Base-by-base conservation (phyloP, 2,329 filamentous ascomycete genomes). In the Pestalotiopsis sp. region DNA sequence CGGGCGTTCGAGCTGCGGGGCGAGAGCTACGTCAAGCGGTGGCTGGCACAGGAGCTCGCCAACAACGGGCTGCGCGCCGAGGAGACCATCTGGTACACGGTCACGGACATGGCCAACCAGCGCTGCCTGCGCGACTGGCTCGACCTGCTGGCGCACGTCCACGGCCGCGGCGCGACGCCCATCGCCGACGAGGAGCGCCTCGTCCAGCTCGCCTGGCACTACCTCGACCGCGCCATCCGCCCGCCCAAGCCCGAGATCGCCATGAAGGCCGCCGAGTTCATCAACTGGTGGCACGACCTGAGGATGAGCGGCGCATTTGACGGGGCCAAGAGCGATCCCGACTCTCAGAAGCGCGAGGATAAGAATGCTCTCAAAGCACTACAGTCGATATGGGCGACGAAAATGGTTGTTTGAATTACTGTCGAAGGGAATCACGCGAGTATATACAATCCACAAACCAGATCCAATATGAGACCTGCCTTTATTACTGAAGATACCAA, bases 191-290 rank as follows among this genome's bases (percentile, higher is more conserved):
- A 77, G 35, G 4, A 17, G 1, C 74, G 75, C 24, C 66, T 77
- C 2, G 68, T 76, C 0, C 61, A 73, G n/a, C 68, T 77, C 1
- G 74, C 73, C 1, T 77, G 75, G 75, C 66, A 69, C 2, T 76
- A 76, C 35, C 66, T 77, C 0, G 75, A 77, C 44, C 73, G 75
- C 2, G 66, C 70, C 11, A 38, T 77, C 6, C 70, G 75, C 0
- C 72, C 71, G 0, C 70, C 71, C 11, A 59, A 68, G 17, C 74
- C 74, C 0, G 7, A 24, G 1, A 67, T 65, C 13, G 52, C 69
- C 2, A 70, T 71, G 3, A 57, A 65, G 0, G 56, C 73, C 1
- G 68, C 69, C 7, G 69, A 72, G 14, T 77, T 76, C 35, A 62
- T 75, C 7, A 55, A 39, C 0, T 67, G 71, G 1, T 71, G 76